Base-by-base conservation (phyloP, 305 asterid genomes). In the Caryopteris hybrid region DNA sequence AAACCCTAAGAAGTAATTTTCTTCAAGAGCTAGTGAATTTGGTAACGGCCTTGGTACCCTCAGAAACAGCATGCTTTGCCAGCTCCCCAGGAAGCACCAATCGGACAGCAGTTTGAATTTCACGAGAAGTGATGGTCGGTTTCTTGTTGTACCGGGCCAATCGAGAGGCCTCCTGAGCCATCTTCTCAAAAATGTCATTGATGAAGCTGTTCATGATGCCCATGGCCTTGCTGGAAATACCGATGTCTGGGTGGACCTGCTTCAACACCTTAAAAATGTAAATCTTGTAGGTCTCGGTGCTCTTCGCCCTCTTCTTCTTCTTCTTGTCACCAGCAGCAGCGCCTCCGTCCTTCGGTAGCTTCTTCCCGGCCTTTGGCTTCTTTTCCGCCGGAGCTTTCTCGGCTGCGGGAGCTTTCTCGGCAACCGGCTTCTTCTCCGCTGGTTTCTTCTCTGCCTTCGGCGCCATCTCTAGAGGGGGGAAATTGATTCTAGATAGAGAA, bases 181-280 rank as follows among this genome's bases (percentile, higher is more conserved):
- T 54, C 23, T 84, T 84, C 81, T 84, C 87, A 58, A 84, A 84
- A 16, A 84, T 84, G 21, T 84, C 89, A n/a, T 84, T 81, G 61
- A 84, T 84, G 66, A 84, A 84, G 65, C 85, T 81, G 81, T 84
- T 84, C 89, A 84, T 84, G 16, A 84, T 84, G 0, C 89, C 89
- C 87, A 84, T 84, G 3, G 89, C 89, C 64, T 84, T 84, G 82
- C 87, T 84, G 0, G 89, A 84, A 36, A 84, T 81, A 0, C 89
- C 87, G 25, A 83, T 83, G 47, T 83, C 88, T 0, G 86, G 88
- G 34, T 83, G 88, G 1, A 83, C 88, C 64, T 83, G 86, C 54
- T 83, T 83, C 79, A 83, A 25, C 38, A 82, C 90, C 76, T 85
- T 83, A 79, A 85, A 83, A 70, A 85, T 85, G 67, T 85, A 85